Evolutionary conservation across 306 rosid genomes (phyloP), one percentile per base, ranked within the genome.

Genomic region (Casuarina cunninghamiana): DNA sequence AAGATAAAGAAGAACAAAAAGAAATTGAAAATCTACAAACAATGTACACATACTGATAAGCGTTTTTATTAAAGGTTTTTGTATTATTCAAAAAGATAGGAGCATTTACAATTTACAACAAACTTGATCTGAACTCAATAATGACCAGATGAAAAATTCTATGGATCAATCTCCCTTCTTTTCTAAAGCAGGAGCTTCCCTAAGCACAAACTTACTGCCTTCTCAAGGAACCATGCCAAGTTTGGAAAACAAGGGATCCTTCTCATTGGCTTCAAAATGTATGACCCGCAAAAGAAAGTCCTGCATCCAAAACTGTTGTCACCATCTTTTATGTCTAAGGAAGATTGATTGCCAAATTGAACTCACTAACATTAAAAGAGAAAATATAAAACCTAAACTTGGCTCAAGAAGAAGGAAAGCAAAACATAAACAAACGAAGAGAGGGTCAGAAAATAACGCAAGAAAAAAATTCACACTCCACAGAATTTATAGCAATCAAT

Each of bases 301-400:
- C 83, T 55, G 78, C 83, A 73, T 67, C 75, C 45, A 81, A 70
- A 83, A 78, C 86, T 74, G 85, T 69, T 80, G 80, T 42, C 68
- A 44, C 48, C 42, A 51, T 44, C 49, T 49, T 35, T 69, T 62
- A 78, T 67, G 21, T 78, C 66, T 35, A 60, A 60, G 3, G 21
- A 12, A 2, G 2, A 50, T 0, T 50, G 54, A 50, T 17, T 10
- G 8, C 3, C 13, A 50, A 50, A 17, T 50, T 50, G 13, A 10
- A 50, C 15, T 13, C 13, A 17, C 3, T 50, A 8, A 9, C 15
- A 49, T 49, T 49, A 44, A 0, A 44, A 9, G 16, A 50, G 16
- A 50, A 3, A 50, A 26, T 26, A 45, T 26, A 45, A 45, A 45
- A 45, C 5, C 49, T 45, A 45, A 45, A 26, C 32, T 26, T 26